These are phyloP conservation scores for Vanilla planifolia DNA, from an alignment of 106 monocot genomes.

Conservation along the genomic window DNA sequence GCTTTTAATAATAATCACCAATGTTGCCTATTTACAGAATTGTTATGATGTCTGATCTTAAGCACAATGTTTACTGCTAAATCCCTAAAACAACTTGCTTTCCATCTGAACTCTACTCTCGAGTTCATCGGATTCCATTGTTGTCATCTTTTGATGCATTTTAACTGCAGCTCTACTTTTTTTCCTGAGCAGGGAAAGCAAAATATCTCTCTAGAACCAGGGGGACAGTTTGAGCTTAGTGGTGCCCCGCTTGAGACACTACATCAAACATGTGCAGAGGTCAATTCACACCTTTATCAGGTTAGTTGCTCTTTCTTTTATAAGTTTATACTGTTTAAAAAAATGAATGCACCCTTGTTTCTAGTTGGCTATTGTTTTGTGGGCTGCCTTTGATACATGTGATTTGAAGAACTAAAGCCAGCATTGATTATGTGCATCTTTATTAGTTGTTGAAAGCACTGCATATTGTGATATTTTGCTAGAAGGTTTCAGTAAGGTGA, in stretches of 20 bases:
- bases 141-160: not conserved
- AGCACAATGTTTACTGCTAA: too few species aligned
- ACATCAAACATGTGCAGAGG: slow-evolving; percentile 98
- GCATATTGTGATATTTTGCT: not conserved
- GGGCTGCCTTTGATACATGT: not conserved
- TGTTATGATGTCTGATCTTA: too few species aligned
- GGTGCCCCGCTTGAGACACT: slow-evolving; percentile 95
- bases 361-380: not conserved
- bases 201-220: slow-evolving; percentile 92
- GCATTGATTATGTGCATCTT: not conserved
- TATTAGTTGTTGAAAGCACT: not conserved
- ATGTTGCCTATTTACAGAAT: not conserved
- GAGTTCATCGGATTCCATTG: not conserved
- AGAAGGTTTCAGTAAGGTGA: too few species aligned
- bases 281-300: slow-evolving; percentile 99
- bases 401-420: not conserved
- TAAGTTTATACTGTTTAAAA: not conserved
- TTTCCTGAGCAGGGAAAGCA: slow-evolving; percentile 67
- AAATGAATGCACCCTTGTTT: not conserved
- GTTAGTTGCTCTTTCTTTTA: slow-evolving; percentile 20
- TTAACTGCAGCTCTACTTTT: not conserved
- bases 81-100: not conserved
- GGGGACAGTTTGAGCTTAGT: slow-evolving; percentile 99
- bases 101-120: not conserved
- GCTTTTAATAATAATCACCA: not conserved